Evolutionary conservation across 164 flowering plant species (phyloP).

Genomic region (Sextonia rubra): DNA sequence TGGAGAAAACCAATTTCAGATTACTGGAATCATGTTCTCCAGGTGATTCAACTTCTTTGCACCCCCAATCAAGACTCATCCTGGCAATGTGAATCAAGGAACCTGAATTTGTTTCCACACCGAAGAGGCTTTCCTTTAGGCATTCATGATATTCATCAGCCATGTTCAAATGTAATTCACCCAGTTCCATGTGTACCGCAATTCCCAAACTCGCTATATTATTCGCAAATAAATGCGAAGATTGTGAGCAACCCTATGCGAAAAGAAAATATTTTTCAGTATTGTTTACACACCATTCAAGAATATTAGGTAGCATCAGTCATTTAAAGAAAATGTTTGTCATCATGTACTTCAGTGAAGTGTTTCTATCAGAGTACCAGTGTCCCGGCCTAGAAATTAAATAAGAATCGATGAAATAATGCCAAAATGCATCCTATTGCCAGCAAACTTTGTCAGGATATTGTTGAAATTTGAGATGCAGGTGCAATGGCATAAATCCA

Average conservation of each 20-base stretch:
- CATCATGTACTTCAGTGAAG: background rate
- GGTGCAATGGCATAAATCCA: background rate
- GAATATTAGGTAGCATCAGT: no score
- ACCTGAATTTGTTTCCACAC: conserved; percentile 81
- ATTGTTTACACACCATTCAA: background rate
- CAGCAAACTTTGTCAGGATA: no score
- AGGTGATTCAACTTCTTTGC: conserved; percentile 59
- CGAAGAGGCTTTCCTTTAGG: conserved; percentile 72
- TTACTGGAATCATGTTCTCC: conserved; percentile 46
- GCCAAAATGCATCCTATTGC: no score
- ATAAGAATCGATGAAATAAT: background rate
- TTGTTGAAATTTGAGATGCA: background rate
- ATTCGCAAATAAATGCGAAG: conserved; percentile 90
- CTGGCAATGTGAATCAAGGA: conserved; percentile 79
- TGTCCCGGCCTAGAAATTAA: background rate
- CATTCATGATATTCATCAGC: conserved; percentile 91
- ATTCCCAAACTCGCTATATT: conserved; percentile 72
- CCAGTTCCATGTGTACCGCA: conserved; percentile 79
- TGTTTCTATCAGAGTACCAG: background rate
- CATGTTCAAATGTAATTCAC: conserved; percentile 84
- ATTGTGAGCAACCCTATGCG: conserved; percentile 87
- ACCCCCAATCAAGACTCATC: conserved; percentile 85
- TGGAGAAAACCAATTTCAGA: conserved; percentile 55
- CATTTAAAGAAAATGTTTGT: background rate
- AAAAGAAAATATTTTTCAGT: conserved; percentile 3